Percentiles rank a stretch among this genome's conserved stretches.
These are phyloP conservation scores for Golubevia sp. DNA, from an alignment of 1,284 basidiomycete species.

Conservation along the genomic window DNA sequence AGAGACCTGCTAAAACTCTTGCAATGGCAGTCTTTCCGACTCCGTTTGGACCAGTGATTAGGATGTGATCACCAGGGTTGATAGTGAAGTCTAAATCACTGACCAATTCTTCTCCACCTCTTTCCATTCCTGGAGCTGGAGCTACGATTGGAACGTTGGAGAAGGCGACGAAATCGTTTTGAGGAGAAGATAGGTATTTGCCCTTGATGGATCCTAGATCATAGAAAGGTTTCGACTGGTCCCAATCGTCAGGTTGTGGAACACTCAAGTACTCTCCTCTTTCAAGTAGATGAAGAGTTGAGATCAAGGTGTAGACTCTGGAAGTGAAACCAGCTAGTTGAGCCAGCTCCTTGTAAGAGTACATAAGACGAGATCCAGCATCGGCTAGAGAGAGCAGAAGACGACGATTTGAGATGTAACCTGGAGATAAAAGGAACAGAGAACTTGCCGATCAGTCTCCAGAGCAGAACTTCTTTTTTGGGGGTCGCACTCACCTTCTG, in stretches of 20 bases:
- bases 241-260: constrained; percentile 39
- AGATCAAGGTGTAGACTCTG: constrained; percentile 83
- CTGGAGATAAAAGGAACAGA: constrained; percentile 1
- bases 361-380: constrained; percentile 89
- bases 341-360: constrained; percentile 80
- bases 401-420: constrained; percentile 90
- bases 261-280: constrained; percentile 50
- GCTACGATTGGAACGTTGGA: constrained; percentile 73
- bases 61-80: constrained; percentile 79
- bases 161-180: constrained; percentile 30
- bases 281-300: constrained; percentile 72
- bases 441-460: too few species aligned
- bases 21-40: constrained; percentile 94
- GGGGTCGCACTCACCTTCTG: too few species aligned
- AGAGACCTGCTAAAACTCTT: constrained; percentile 84
- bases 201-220: constrained; percentile 65
- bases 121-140: constrained; percentile 67
- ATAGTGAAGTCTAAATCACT: constrained; percentile 75
- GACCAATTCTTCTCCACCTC: constrained; percentile 71
- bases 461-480: too few species aligned
- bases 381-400: constrained; percentile 90
- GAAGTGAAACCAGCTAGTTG: constrained; percentile 90
- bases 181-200: constrained; percentile 12
- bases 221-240: constrained; percentile 60
- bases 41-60: constrained; percentile 93